These are phyloP conservation scores for Lasiosphaeriaceae sp. DNA, from an alignment of 495 filamentous ascomycete genomes.

Conservation along the genomic window DNA sequence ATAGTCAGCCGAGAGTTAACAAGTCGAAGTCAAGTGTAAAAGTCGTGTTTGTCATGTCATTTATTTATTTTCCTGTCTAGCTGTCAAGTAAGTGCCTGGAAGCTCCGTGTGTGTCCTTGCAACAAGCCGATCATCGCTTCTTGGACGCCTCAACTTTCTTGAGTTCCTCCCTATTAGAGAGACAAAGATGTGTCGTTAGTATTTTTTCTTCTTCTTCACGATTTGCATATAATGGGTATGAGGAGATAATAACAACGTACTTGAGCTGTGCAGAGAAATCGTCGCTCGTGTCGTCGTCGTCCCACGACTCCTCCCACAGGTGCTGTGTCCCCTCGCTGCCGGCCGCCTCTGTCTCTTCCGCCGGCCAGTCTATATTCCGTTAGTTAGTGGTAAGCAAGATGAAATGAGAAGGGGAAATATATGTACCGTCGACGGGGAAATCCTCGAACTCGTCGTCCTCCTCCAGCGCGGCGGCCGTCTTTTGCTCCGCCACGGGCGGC, in stretches of 20 bases:
- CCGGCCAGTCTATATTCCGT: constrained; percentile 67
- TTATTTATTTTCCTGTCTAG: too few species aligned
- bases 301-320: constrained; percentile 99
- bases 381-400: constrained; percentile 3
- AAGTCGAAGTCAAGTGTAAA: too few species aligned
- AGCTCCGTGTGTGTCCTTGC: too few species aligned
- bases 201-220: constrained; percentile 2
- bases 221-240: neutral
- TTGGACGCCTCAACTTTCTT: constrained; percentile 84
- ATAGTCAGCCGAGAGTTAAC: too few species aligned
- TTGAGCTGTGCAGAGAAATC: constrained; percentile 95
- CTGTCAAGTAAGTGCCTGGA: too few species aligned
- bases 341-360: constrained; percentile 80
- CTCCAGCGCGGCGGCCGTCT: constrained; percentile 63
- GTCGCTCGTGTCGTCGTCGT: constrained; percentile 95
- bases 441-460: constrained; percentile 99
- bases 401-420: neutral
- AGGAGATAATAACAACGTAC: constrained; percentile 48
- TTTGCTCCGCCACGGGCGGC: constrained; percentile 21
- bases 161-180: constrained; percentile 81
- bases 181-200: constrained; percentile 21
- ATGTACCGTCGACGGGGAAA: constrained; percentile 90
- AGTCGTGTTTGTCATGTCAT: too few species aligned
- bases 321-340: constrained; percentile 59
- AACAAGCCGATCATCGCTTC: constrained; percentile 36